Evolutionary conservation across 768 basidiomycete genomes (phyloP), one percentile per base, ranked within the genome.

Genomic region (Terana coerulea): DNA sequence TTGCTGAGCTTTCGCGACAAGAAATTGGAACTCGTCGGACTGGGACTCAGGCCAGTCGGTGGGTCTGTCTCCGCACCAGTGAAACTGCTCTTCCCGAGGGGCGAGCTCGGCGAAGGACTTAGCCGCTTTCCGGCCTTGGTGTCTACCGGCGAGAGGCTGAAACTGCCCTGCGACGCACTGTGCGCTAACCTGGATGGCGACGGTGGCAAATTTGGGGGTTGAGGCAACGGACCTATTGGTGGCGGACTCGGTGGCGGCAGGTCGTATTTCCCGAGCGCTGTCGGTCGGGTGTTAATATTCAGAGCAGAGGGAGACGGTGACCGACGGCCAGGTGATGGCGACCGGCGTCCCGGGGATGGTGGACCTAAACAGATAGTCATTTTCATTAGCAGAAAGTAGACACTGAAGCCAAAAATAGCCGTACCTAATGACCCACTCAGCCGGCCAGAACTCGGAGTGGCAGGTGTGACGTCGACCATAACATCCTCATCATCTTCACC

Each of bases 231-330:
- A 1, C 61, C 59, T 21, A 53, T 50, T 4, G 61, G 61, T n/a
- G 61, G 61, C 9, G 61, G 61, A 24, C 58, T 61, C 14, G 59
- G 61, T 5, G 61, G 61, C 26, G 61, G 61, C 10, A 63, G 52
- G 29, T 59, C 58, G 24, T 49, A 39, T 29, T 49, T 49, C 5
- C 34, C 21, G 14, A 49, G 29, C 8, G 35, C 48, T 8, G 5
- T 29, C 12, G 48, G 48, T 24, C 47, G 14, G 2, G 33, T 25
- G 19, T 10, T 17, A 37, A 14, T 10, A 15, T 14, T 10, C 17
- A 37, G n/a, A 19, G 19, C 14, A 15, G 47, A 40, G 19, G 8
- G 10, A 14, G 48, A 25, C 10, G 48, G 36, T 9, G 24, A 8
- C 8, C 9, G 10, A 15, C n/a, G n/a, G 8, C 39, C 39, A 7